phyloP scores from a whole-genome alignment of 23 red algal genomes.

The Gracilaria vermiculophylla region DNA sequence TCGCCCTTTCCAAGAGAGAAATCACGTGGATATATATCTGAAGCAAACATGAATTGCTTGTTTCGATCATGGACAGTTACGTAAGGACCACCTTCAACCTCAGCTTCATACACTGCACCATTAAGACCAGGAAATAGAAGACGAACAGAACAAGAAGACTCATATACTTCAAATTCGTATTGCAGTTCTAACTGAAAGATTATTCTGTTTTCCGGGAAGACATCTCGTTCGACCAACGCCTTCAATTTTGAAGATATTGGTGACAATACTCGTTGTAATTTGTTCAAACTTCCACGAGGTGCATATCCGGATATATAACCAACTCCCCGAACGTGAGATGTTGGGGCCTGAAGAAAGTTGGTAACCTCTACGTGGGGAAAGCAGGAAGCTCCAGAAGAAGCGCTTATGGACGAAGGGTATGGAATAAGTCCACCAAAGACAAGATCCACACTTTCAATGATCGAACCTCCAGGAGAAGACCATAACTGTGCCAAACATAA shows the following conservation, averaged over 20 bases:
- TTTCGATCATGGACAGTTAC: conserved; percentile 77
- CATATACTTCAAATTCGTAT: conserved; percentile 58
- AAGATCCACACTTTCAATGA: conserved; percentile 48
- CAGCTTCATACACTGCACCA: conserved; percentile 59
- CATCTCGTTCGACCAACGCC: conserved; percentile 26
- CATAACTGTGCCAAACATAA: conserved; percentile 59
- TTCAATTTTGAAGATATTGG: conserved; percentile 13
- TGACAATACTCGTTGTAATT: conserved; percentile 13
- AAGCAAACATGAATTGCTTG: conserved; percentile 43
- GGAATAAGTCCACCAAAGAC: conserved; percentile 61
- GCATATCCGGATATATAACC: conserved; percentile 43
- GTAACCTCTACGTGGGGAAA: conserved; percentile 57
- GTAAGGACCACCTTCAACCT: conserved; percentile 76
- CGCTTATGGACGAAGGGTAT: conserved; percentile 25
- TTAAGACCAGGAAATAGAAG: conserved; percentile 70
- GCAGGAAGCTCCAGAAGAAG: conserved; percentile 37
- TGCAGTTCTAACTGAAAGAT: conserved; percentile 65
- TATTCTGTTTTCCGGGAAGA: conserved; percentile 26
- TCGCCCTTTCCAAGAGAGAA: conserved; percentile 54
- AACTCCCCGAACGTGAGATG: conserved; percentile 1
- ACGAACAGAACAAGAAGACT: conserved; percentile 27
- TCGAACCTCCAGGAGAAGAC: conserved; percentile 51
- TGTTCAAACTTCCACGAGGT: conserved; percentile 27
- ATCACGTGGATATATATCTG: conserved; percentile 65
- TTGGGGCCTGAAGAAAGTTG: conserved; percentile 1